These are phyloP conservation scores for Magnusiomyces ingens DNA, from an alignment of 1,139 yeast species.

Conservation along the genomic window DNA sequence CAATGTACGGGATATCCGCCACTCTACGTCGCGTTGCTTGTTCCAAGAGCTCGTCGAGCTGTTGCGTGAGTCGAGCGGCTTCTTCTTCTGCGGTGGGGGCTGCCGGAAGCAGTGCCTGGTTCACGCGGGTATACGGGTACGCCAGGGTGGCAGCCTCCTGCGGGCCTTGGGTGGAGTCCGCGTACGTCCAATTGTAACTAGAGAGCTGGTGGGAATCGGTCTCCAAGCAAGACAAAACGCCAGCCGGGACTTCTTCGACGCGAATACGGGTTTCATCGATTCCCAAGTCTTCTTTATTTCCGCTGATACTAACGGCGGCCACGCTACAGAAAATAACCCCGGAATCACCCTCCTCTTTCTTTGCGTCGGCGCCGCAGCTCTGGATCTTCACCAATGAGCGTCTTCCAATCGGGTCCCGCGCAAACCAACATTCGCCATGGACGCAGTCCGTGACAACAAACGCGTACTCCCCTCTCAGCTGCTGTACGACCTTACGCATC, in stretches of 20 bases:
- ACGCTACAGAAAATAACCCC: not conserved
- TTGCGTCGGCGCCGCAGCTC: slow-evolving; percentile 27
- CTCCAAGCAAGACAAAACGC: slow-evolving; percentile 23
- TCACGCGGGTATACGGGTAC: slow-evolving; percentile 7
- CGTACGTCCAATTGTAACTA: not conserved
- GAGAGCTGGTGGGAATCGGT: slow-evolving; percentile 8
- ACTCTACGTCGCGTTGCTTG: slow-evolving; percentile 47
- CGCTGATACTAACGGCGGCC: not conserved
- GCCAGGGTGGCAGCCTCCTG: not conserved
- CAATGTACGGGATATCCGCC: slow-evolving; percentile 38
- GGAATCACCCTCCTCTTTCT: not conserved
- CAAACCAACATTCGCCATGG: slow-evolving; percentile 52
- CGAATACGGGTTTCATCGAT: not conserved
- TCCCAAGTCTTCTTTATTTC: slow-evolving; percentile 21
- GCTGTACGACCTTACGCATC: slow-evolving; percentile 30
- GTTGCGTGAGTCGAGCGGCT: slow-evolving; percentile 6
- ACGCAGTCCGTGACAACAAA: slow-evolving; percentile 45
- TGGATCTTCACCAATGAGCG: slow-evolving; percentile 54
- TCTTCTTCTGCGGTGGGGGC: not conserved
- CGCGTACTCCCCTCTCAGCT: slow-evolving; percentile 78
- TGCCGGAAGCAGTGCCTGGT: not conserved
- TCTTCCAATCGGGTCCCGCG: slow-evolving; percentile 77
- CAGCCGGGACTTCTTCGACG: slow-evolving; percentile 30
- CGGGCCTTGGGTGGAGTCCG: not conserved
- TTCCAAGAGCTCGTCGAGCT: slow-evolving; percentile 19